Base-by-base conservation (phyloP, 2,329 filamentous ascomycete species). In the Myrmaecium sp. region DNA sequence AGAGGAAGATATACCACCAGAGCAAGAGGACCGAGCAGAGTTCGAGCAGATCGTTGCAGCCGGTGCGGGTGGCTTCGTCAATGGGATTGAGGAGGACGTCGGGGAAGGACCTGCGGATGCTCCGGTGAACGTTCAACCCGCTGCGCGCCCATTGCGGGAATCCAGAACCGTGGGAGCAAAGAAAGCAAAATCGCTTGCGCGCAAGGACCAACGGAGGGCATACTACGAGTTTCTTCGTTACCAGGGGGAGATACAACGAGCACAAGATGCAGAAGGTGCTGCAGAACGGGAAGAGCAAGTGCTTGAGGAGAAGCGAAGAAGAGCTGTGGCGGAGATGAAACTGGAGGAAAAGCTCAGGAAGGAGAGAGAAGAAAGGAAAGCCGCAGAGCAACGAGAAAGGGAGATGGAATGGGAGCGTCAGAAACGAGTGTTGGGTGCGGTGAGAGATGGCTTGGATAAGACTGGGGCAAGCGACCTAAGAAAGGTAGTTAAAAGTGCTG, bases 171-270 rank as follows among this genome's bases (percentile, higher is more conserved):
- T 63, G 13, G 59, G 59, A 28, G 53, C 58, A 7, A 63, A 63
- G 34, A 62, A 63, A 36, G 57, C 58, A 2, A 59, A 57, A 28
- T 56, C 55, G 3, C 45, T 63, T 5, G 57, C 57, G 1, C 50
- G 55, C 11, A 47, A 47, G 29, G 57, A 63, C 31, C 48, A 54
- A 31, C 44, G 48, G 1, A 38, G 51, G 10, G 49, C 49, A 10
- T 64, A 64, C 38, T 51, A 63, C 37, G 61, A 64, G 35, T 64
- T 63, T 36, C 45, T 55, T 33, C 47, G 58, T 2, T 50, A 54
- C 9, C 57, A 62, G 42, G 58, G 56, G 4, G 58, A 62, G 22
- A 46, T 54, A 12, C 52, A 59, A 12, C 47, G 57, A 1, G 43
- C 52, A 2, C 41, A 41, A 7, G 58, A 60, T 6, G 54, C 51